Evolutionary conservation across 257 asterid genomes (phyloP).

Genomic region (Solanum tarijense): DNA sequence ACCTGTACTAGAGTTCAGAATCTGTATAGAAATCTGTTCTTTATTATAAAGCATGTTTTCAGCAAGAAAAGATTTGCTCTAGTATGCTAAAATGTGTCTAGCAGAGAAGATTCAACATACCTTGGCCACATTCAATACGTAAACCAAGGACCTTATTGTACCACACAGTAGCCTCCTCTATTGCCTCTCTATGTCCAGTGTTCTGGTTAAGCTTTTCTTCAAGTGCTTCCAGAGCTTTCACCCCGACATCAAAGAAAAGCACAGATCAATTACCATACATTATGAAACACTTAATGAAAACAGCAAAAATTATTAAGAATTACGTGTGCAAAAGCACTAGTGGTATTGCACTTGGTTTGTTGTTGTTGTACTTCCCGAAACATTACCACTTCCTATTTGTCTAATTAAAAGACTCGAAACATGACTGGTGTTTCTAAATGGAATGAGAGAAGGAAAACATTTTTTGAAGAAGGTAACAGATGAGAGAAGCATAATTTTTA

Average conservation of each 20-base stretch:
- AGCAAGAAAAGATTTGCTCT: neutral
- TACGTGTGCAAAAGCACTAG: neutral
- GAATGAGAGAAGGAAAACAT: neutral
- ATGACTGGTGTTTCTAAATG: neutral
- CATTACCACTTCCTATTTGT: neutral
- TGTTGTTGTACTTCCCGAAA: neutral
- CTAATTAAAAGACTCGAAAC: neutral
- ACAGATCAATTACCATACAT: neutral
- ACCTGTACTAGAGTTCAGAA: neutral
- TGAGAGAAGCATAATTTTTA: neutral
- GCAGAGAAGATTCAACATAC: slow-evolving; percentile 18
- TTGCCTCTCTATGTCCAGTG: slow-evolving; percentile 41
- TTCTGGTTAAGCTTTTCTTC: slow-evolving; percentile 41
- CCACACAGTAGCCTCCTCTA: slow-evolving; percentile 83
- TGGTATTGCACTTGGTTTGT: neutral
- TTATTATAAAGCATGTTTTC: neutral
- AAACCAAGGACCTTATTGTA: slow-evolving; percentile 78
- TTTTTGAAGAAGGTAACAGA: neutral
- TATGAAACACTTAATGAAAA: neutral
- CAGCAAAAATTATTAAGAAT: neutral
- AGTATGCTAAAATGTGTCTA: neutral
- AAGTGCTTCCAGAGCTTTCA: slow-evolving; percentile 41
- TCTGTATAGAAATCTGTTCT: neutral
- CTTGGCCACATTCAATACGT: slow-evolving; percentile 73
- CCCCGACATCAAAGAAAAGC: neutral